These are phyloP conservation scores for Trichoderma koningiopsis DNA, from an alignment of 2,329 filamentous ascomycete species.

Conservation along the genomic window DNA sequence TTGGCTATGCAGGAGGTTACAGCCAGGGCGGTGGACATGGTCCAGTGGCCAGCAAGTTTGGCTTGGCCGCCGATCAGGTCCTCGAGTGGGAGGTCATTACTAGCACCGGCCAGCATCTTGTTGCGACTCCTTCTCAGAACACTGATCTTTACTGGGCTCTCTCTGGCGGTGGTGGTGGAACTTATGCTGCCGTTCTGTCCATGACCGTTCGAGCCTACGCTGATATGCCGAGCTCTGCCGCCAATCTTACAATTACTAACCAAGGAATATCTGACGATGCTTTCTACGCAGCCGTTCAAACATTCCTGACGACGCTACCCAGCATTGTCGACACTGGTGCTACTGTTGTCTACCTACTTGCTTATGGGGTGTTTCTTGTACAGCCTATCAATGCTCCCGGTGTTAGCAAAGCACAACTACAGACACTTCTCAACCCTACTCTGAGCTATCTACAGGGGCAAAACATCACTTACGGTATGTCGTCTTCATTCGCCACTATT, in stretches of 20 bases:
- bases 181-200: conserved; percentile 25
- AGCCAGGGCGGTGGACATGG: conserved; percentile 63
- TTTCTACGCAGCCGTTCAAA: conserved; percentile 1
- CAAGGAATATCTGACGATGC: conserved; percentile 5
- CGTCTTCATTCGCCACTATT: rapidly evolving
- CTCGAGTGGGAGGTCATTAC: conserved; percentile 60
- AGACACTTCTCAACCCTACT: conserved; percentile 8
- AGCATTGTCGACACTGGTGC: background rate
- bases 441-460: background rate
- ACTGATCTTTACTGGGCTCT: conserved; percentile 66
- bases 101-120: conserved; percentile 50
- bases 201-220: conserved; percentile 21
- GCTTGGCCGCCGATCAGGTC: conserved; percentile 61
- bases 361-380: background rate
- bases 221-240: background rate
- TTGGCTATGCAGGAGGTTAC: conserved; percentile 62
- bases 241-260: conserved; percentile 17
- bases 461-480: conserved; percentile 8
- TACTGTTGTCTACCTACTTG: background rate
- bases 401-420: conserved; percentile 5
- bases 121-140: conserved; percentile 50
- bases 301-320: background rate
- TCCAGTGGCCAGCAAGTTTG: conserved; percentile 54
- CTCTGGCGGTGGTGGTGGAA: conserved; percentile 52
- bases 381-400: conserved; percentile 10